Evolutionary conservation across 2,329 filamentous ascomycete genomes (phyloP).

Genomic region (Cladobotryum mycophilum): DNA sequence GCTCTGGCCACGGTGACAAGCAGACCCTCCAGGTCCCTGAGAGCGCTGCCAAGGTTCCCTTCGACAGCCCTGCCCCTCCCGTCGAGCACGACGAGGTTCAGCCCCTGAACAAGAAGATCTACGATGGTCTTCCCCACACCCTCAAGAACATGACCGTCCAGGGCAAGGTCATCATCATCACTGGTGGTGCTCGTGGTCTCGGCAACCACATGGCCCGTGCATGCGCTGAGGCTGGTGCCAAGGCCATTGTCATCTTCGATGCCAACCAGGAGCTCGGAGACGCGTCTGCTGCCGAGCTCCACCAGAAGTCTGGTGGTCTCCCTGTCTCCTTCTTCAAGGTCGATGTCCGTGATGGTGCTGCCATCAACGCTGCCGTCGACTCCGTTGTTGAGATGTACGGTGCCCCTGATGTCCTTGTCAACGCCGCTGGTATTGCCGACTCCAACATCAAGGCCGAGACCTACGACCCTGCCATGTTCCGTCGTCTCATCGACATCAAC

Average conservation of each 20-base stretch:
- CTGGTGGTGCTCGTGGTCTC: conserved; percentile 69
- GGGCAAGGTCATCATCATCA: conserved; percentile 66
- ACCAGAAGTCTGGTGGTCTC: conserved; percentile 62
- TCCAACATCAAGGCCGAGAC: conserved; percentile 78
- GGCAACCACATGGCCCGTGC: conserved; percentile 76
- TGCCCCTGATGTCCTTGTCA: conserved; percentile 67
- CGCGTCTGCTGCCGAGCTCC: conserved; percentile 60
- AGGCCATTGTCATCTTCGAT: conserved; percentile 69
- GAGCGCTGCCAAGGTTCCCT: conserved; percentile 35
- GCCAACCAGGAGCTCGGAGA: conserved; percentile 71
- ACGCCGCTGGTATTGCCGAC: conserved; percentile 74
- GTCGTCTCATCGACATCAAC: conserved; percentile 76
- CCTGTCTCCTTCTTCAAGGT: conserved; percentile 73
- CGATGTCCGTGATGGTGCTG: conserved; percentile 65
- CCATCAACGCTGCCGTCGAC: conserved; percentile 63
- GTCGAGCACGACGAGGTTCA: conserved; percentile 42
- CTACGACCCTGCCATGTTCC: conserved; percentile 71
- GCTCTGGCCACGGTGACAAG: conserved; percentile 43
- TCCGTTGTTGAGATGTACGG: conserved; percentile 62
- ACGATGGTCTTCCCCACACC: conserved; percentile 53
- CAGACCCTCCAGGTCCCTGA: conserved; percentile 48
- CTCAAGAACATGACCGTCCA: conserved; percentile 63
- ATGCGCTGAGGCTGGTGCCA: conserved; percentile 68
- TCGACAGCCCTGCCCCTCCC: conserved; percentile 32
- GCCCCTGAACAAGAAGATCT: conserved; percentile 49